A percentile compares a stretch with the other conserved stretches of the same genome.
Evolutionary conservation across 768 basidiomycete genomes (phyloP).

Genomic region (Trametes villosa): DNA sequence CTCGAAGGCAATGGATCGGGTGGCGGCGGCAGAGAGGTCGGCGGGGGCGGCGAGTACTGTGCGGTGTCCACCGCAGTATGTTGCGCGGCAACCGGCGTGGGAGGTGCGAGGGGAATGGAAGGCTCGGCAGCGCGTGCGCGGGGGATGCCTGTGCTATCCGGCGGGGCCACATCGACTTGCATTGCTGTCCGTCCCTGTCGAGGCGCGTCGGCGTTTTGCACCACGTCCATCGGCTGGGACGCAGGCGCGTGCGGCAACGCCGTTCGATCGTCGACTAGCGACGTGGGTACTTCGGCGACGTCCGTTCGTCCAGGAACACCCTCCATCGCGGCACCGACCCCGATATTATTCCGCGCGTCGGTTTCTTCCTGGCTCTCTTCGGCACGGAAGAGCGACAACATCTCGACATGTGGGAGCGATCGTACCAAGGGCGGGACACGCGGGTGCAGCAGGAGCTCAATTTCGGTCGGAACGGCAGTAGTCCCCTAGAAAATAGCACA

Average conservation of each 20-base stretch:
- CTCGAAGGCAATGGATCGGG: slow-evolving; percentile 18
- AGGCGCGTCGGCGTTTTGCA: background rate
- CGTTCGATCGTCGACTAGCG: background rate
- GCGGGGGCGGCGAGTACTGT: background rate
- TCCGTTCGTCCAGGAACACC: slow-evolving; percentile 24
- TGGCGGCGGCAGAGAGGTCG: slow-evolving; percentile 12
- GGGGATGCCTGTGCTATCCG: background rate
- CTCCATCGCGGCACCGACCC: slow-evolving; percentile 33
- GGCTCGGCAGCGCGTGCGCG: background rate
- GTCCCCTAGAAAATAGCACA: background rate
- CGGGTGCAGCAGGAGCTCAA: slow-evolving; percentile 77
- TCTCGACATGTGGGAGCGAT: slow-evolving; percentile 64
- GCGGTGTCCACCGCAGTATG: background rate
- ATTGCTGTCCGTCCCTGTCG: slow-evolving; percentile 6
- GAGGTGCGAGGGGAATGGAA: background rate
- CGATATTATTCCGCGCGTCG: slow-evolving; percentile 46
- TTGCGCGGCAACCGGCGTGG: background rate
- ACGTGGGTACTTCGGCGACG: slow-evolving; percentile 6
- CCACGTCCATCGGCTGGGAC: background rate
- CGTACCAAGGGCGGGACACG: slow-evolving; percentile 78
- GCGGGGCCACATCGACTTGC: slow-evolving; percentile 16
- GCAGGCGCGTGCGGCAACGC: background rate
- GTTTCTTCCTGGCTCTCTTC: slow-evolving; percentile 72
- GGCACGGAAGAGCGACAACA: slow-evolving; percentile 59
- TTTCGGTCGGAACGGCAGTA: slow-evolving; percentile 24